These are phyloP conservation scores for Geopyxis carbonaria DNA, from an alignment of 495 filamentous ascomycete species.

Conservation along the genomic window DNA sequence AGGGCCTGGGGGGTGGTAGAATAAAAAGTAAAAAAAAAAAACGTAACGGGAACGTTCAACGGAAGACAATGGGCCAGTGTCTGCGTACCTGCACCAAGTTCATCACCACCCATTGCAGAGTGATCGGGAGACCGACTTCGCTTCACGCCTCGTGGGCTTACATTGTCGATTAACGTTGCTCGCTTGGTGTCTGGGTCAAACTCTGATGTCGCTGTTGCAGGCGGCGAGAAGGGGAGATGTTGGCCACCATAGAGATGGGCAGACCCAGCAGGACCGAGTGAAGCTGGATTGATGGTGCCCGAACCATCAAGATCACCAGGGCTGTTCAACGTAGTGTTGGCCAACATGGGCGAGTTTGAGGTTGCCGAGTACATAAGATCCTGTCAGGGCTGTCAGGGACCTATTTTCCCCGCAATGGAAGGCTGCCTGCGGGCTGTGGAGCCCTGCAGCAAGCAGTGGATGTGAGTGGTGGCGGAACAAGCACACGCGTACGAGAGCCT, in stretches of 20 bases:
- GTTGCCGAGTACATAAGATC: constrained; percentile 3
- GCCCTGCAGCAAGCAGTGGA: no score
- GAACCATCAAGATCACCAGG: constrained; percentile 47
- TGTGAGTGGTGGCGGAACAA: no score
- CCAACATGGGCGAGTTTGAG: constrained; percentile 3
- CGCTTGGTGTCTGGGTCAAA: constrained; percentile 25
- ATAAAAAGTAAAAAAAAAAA: constrained; percentile 27
- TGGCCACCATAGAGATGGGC: constrained; percentile 15
- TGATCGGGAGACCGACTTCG: constrained; percentile 81
- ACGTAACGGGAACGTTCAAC: constrained; percentile 15
- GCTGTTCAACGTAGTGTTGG: neutral
- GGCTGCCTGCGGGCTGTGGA: no score
- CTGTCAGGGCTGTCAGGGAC: no score
- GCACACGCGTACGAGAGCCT: no score
- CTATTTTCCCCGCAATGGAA: no score
- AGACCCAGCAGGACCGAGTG: constrained; percentile 28
- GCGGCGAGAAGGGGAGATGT: constrained; percentile 19
- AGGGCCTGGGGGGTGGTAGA: constrained; percentile 5
- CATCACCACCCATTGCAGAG: constrained; percentile 53
- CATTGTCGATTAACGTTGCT: constrained; percentile 31
- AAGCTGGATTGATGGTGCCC: constrained; percentile 67
- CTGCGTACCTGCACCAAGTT: constrained; percentile 29
- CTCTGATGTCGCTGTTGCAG: constrained; percentile 20
- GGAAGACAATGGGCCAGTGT: constrained; percentile 32
- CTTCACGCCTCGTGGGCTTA: constrained; percentile 65